Evolutionary conservation across 495 filamentous ascomycete genomes (phyloP).

Genomic region (Tuber magnatum): DNA sequence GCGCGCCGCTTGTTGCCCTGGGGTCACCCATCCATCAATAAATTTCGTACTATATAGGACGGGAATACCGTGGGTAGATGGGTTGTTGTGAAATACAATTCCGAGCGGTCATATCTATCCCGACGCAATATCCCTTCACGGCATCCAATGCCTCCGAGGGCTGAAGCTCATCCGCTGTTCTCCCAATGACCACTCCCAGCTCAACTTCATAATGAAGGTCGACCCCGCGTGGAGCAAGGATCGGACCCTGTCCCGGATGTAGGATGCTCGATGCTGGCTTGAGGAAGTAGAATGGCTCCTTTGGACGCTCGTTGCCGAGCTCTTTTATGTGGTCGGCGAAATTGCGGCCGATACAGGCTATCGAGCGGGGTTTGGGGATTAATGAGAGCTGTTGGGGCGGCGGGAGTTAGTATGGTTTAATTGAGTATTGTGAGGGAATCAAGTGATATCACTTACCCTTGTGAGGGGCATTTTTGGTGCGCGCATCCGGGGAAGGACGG

Average conservation of each 20-base stretch:
- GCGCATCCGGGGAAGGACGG: neutral
- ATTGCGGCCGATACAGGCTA: slow-evolving; percentile 96
- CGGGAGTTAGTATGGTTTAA: neutral
- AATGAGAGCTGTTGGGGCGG: slow-evolving; percentile 15
- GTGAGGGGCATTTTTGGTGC: neutral
- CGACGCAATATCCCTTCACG: slow-evolving; percentile 48
- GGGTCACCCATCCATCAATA: neutral
- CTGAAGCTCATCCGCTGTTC: slow-evolving; percentile 62
- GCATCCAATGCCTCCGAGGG: slow-evolving; percentile 54
- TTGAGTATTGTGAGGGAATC: neutral
- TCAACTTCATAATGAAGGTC: slow-evolving; percentile 94
- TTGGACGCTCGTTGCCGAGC: slow-evolving; percentile 74
- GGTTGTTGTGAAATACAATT: slow-evolving; percentile 26
- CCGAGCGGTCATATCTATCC: slow-evolving; percentile 50
- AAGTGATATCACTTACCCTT: neutral
- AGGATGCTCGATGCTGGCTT: slow-evolving; percentile 84
- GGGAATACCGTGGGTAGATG: neutral
- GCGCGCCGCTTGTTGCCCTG: slow-evolving; percentile 80
- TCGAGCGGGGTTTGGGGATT: slow-evolving; percentile 53
- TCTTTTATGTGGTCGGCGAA: slow-evolving; percentile 96
- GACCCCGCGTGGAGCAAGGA: slow-evolving; percentile 72
- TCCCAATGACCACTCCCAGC: slow-evolving; percentile 78
- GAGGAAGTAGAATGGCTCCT: slow-evolving; percentile 97
- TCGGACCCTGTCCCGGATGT: slow-evolving; percentile 66
- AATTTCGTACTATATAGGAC: neutral